Percentiles rank a stretch among this genome's conserved stretches.
phyloP scores from a whole-genome alignment of 306 rosid species.

The Sphenostylis stenocarpa region DNA sequence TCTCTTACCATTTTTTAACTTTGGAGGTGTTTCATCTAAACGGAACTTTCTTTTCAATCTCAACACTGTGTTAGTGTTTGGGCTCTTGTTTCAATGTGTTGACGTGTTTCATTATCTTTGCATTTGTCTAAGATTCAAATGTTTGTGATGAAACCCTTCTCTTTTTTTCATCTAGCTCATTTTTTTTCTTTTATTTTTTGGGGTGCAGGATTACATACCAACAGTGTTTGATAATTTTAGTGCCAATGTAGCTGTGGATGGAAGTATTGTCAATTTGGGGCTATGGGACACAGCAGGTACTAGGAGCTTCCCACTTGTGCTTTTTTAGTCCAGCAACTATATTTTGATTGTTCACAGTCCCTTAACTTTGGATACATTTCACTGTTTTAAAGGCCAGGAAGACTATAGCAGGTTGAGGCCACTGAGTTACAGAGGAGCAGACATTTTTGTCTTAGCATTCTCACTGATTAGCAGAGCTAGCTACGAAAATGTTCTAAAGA shows the following conservation, averaged over 20 bases:
- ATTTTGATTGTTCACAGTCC: background rate
- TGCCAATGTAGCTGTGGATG: constrained; percentile 97
- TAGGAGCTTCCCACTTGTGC: background rate
- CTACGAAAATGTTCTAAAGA: constrained; percentile 96
- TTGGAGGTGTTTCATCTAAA: background rate
- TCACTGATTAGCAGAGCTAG: constrained; percentile 92
- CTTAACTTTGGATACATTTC: background rate
- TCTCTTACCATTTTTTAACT: constrained; percentile 19
- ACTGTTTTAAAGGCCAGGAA: constrained; percentile 77
- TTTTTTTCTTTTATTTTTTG: background rate
- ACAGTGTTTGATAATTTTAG: constrained; percentile 97
- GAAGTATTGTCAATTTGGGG: constrained; percentile 87
- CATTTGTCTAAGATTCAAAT: background rate
- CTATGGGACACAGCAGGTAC: constrained; percentile 99
- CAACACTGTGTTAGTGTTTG: background rate
- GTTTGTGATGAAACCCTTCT: background rate
- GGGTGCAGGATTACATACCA: constrained; percentile 82
- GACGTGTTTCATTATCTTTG: constrained; percentile 10
- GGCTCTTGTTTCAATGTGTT: background rate
- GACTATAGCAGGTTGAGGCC: constrained; percentile 99
- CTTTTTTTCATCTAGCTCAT: constrained; percentile 1
- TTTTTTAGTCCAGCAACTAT: constrained; percentile 14
- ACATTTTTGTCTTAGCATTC: constrained; percentile 86
- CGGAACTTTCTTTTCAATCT: background rate
- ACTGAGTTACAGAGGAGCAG: constrained; percentile 96